These are phyloP conservation scores for Oidiodendron maius DNA, from an alignment of 495 filamentous ascomycete genomes.

Conservation along the genomic window DNA sequence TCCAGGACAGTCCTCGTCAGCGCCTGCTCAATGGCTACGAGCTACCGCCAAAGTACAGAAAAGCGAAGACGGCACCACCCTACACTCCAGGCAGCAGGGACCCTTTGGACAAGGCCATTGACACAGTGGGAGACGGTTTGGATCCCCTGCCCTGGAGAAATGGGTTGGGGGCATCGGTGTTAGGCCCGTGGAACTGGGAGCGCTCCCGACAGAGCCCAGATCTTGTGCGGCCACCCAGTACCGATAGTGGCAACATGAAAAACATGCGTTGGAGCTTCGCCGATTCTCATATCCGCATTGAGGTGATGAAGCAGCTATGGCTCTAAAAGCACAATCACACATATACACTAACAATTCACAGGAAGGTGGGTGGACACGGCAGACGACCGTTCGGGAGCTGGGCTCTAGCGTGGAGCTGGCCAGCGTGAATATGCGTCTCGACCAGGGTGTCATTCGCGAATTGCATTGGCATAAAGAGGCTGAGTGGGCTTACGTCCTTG, in stretches of 20 bases:
- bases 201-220: conserved; percentile 60
- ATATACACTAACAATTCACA: conserved; percentile 19
- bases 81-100: conserved; percentile 39
- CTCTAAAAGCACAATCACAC: background rate
- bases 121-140: conserved; percentile 48
- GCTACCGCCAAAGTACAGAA: conserved; percentile 34
- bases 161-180: conserved; percentile 52
- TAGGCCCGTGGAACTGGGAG: conserved; percentile 59
- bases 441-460: conserved; percentile 62
- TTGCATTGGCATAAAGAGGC: conserved; percentile 71
- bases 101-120: conserved; percentile 42
- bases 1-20: conserved; percentile 45
- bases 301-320: conserved; percentile 33
- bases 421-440: conserved; percentile 63
- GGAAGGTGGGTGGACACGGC: conserved; percentile 65
- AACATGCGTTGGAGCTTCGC: conserved; percentile 66
- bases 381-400: conserved; percentile 58
- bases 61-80: conserved; percentile 28
- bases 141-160: conserved; percentile 62
- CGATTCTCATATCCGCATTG: conserved; percentile 60
- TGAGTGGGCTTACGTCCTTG: conserved; percentile 63
- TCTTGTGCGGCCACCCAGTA: conserved; percentile 57
- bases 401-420: conserved; percentile 54
- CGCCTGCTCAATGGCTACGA: conserved; percentile 40
- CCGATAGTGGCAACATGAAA: conserved; percentile 54